These are phyloP conservation scores for Trichosporon faecale DNA, from an alignment of 1,284 basidiomycete genomes.

Conservation along the genomic window DNA sequence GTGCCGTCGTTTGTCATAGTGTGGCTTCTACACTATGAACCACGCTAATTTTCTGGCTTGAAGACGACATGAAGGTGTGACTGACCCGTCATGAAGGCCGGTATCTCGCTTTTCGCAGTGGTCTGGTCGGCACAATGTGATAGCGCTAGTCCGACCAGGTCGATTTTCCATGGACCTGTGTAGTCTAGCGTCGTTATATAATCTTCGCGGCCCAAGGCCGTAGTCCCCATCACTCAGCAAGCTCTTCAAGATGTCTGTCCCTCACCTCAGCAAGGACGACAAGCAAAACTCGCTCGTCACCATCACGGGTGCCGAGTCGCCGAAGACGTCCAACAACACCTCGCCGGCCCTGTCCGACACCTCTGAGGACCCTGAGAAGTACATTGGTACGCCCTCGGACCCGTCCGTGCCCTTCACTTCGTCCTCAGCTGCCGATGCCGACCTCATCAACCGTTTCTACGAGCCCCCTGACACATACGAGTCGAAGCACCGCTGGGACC, in stretches of 20 bases:
- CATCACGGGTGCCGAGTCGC: neutral
- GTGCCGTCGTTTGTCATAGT: neutral
- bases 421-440: neutral
- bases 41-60: neutral
- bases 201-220: neutral
- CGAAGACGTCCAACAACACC: neutral
- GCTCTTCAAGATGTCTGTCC: neutral
- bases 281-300: neutral
- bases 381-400: neutral
- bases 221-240: neutral
- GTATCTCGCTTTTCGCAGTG: neutral
- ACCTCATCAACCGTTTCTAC: conserved; percentile 25
- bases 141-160: neutral
- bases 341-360: neutral
- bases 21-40: neutral
- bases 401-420: neutral
- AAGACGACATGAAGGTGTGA: conserved; percentile 11
- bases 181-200: neutral
- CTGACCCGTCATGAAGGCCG: neutral
- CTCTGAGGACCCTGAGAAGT: neutral
- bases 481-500: conserved; percentile 48
- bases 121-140: neutral
- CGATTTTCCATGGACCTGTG: neutral
- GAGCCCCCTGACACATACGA: conserved; percentile 44
- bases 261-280: conserved; percentile 1